These are phyloP conservation scores for Vinca major DNA, from an alignment of 305 asterid species.

Conservation along the genomic window DNA sequence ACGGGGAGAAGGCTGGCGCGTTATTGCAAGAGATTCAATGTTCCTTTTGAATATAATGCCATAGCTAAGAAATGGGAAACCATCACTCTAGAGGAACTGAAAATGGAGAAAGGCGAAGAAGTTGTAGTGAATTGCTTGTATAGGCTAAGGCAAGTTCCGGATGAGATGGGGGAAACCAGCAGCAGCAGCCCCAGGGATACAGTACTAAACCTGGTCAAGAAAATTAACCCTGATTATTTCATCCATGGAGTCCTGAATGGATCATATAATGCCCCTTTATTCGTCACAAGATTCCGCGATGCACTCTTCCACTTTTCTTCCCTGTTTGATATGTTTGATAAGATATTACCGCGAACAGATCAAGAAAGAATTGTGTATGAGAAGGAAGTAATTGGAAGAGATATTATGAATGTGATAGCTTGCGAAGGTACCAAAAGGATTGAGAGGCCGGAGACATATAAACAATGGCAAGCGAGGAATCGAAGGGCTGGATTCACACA, in stretches of 20 bases:
- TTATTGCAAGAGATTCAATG: constrained; percentile 67
- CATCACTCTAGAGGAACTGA: constrained; percentile 55
- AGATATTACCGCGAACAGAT: constrained; percentile 45
- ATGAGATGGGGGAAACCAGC: constrained; percentile 38
- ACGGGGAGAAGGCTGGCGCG: constrained; percentile 59
- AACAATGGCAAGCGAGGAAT: constrained; percentile 68
- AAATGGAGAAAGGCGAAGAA: constrained; percentile 48
- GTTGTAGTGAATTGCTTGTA: constrained; percentile 68
- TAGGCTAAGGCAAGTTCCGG: constrained; percentile 44
- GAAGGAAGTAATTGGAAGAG: constrained; percentile 53
- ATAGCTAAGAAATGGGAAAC: constrained; percentile 75
- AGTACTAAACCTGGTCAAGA: constrained; percentile 48
- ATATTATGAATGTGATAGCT: constrained; percentile 68
- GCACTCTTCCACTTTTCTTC: constrained; percentile 73
- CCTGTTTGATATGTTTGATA: constrained; percentile 64
- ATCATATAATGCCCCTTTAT: constrained; percentile 60
- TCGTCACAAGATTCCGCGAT: constrained; percentile 63
- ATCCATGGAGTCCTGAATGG: constrained; percentile 64
- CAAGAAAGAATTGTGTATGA: constrained; percentile 54
- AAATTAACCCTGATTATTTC: constrained; percentile 53
- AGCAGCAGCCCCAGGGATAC: constrained; percentile 56
- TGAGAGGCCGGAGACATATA: constrained; percentile 74
- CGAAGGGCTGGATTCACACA: constrained; percentile 56
- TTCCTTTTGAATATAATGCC: constrained; percentile 69
- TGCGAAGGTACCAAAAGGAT: constrained; percentile 81